Conservation (phyloP, 2,329 filamentous ascomycete genomes). For the Trichothecium sympodiale region DNA sequence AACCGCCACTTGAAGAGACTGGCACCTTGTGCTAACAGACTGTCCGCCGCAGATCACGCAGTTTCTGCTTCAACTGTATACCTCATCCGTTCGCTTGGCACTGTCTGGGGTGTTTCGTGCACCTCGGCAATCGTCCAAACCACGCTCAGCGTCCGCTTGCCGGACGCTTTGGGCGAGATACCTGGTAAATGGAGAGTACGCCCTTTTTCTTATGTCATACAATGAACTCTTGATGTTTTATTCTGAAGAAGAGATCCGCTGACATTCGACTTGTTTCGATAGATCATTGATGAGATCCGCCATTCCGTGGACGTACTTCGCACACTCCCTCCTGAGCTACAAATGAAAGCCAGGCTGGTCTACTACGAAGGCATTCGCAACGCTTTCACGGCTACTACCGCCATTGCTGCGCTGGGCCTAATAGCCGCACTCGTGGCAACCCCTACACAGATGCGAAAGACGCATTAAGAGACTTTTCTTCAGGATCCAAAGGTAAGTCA, state of each 20-base stretch:
- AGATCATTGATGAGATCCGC: constrained; percentile 51
- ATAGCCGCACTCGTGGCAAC: constrained; percentile 18
- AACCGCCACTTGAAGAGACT: too few relatives aligned
- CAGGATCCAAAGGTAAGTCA: too few relatives aligned
- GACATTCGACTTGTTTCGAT: constrained; percentile 9
- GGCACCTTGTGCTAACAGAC: neutral
- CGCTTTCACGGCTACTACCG: constrained; percentile 44
- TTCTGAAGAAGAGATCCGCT: neutral
- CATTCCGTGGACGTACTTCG: constrained; percentile 47
- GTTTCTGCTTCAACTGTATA: constrained; percentile 53
- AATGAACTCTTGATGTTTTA: neutral
- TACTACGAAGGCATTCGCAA: constrained; percentile 49
- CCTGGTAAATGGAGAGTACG: constrained; percentile 47
- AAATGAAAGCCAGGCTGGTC: constrained; percentile 42
- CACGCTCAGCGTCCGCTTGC: constrained; percentile 42
- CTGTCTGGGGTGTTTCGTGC: constrained; percentile 53
- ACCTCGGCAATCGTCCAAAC: constrained; percentile 54
- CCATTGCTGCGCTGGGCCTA: constrained; percentile 34
- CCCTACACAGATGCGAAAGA: constrained; percentile 18
- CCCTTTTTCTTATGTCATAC: constrained; percentile 11
- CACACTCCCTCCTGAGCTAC: constrained; percentile 43
- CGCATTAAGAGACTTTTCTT: too few relatives aligned
- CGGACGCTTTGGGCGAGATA: constrained; percentile 40
- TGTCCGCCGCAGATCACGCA: constrained; percentile 39
- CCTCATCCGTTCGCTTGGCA: constrained; percentile 50